A percentile compares a stretch with the other conserved stretches of the same genome.
Evolutionary conservation across 345 rosid species (phyloP).

Genomic region (Ceriops zippeliana): DNA sequence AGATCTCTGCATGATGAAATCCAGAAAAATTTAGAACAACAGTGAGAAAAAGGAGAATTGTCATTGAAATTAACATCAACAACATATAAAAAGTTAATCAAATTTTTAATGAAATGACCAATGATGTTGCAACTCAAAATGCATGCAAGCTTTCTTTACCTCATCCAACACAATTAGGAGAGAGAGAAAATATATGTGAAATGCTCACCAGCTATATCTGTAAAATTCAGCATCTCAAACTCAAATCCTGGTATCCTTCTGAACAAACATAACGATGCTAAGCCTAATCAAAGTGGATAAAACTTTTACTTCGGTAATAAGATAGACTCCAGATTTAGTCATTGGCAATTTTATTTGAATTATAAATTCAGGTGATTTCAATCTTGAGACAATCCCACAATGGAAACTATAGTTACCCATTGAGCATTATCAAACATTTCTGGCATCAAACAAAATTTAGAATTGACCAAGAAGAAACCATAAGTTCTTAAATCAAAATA

Average conservation of each 20-base stretch:
- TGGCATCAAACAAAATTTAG: not conserved
- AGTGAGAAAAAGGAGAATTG: not conserved
- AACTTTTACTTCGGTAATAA: not conserved
- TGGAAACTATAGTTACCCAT: not conserved
- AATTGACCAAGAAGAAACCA: not conserved
- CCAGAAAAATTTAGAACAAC: conserved; percentile 9
- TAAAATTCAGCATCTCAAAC: not conserved
- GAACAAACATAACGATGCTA: not conserved
- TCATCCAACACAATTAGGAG: not conserved
- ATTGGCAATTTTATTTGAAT: not conserved
- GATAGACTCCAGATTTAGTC: not conserved
- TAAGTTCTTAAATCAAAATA: too few relatives aligned
- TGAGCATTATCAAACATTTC: not conserved
- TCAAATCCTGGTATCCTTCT: not conserved
- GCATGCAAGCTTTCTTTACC: not conserved
- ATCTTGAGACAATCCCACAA: too few relatives aligned
- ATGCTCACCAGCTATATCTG: too few relatives aligned
- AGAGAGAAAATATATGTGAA: too few relatives aligned
- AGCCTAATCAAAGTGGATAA: too few relatives aligned
- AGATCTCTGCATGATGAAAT: conserved; percentile 64
- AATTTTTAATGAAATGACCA: not conserved
- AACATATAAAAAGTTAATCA: too few relatives aligned
- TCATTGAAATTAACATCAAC: not conserved
- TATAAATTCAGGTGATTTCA: not conserved
- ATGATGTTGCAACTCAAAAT: not conserved